Evolutionary conservation across 2,329 filamentous ascomycete species (phyloP), one percentile per base, ranked within the genome.

Genomic region (Colletotrichum neosansevieriae): DNA sequence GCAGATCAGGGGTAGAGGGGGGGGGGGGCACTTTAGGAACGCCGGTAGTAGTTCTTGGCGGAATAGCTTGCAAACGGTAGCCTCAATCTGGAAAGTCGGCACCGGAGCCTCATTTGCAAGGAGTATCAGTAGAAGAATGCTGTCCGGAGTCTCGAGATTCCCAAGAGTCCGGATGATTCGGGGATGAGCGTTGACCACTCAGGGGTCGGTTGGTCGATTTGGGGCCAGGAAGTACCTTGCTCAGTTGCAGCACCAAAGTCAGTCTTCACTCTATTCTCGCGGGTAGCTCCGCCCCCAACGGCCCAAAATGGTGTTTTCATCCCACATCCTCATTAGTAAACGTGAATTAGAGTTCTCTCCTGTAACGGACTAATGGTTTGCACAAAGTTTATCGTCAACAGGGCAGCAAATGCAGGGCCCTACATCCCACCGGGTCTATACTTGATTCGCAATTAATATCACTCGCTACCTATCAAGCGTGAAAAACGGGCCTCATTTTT

Each of bases 341-440:
- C 29, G 29, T 44, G 42, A 4, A 49, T 66, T 56, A 65, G 17
- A 66, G 47, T 66, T 68, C 50, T 54, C 44, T 65, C 54, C 49
- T 59, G 61, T 59, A 49, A 64, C 65, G 36, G 29, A 59, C 12
- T 49, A 12, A 65, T 59, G 11, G 54, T 50, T 59, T 56, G 32
- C 10, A 19, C 3, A 65, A 68, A 60, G 19, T 40, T 38, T 66
- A 51, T 50, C 19, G 12, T 13, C 19, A 47, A 44, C 36, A 24
- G n/a, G 2, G 9, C 59, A 45, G 42, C 19, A 49, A 24, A 51
- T 29, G 38, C 53, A 54, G 53, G 47, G 53, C 49, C 34, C 13
- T 53, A 7, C 29, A 21, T 11, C 44, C 40, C 29, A 49, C 9
- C 6, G 15, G 17, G 47, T 12, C 24, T 15, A 34, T 12, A 29